Evolutionary conservation across 2,329 filamentous ascomycete species (phyloP).

Genomic region (Cucurbitaria berberidis): DNA sequence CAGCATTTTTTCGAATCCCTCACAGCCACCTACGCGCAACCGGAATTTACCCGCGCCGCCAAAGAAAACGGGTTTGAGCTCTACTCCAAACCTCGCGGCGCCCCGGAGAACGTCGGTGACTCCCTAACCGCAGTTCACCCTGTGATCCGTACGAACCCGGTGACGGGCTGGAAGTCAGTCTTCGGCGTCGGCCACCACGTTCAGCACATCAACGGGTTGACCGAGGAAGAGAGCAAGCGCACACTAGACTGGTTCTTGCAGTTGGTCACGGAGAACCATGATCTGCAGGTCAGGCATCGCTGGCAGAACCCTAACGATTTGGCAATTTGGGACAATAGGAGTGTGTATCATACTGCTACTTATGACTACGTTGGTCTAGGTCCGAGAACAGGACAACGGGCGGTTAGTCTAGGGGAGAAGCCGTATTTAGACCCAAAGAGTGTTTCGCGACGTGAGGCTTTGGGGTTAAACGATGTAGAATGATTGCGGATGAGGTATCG

Average conservation of each 20-base stretch:
- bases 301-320: slow-evolving; percentile 56
- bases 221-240: slow-evolving; percentile 51
- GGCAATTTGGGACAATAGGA: slow-evolving; percentile 71
- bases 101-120: slow-evolving; percentile 61
- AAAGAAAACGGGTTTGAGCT: slow-evolving; percentile 51
- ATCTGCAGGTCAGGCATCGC: slow-evolving; percentile 57
- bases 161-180: slow-evolving; percentile 52
- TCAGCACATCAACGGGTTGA: slow-evolving; percentile 53
- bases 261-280: slow-evolving; percentile 56
- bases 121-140: slow-evolving; percentile 61
- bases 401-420: slow-evolving; percentile 63
- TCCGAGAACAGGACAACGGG: slow-evolving; percentile 61
- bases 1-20: slow-evolving; percentile 57
- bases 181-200: slow-evolving; percentile 54
- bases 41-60: slow-evolving; percentile 50
- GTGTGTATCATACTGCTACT: slow-evolving; percentile 64
- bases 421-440: slow-evolving; percentile 63
- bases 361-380: slow-evolving; percentile 65
- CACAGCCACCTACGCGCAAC: slow-evolving; percentile 55
- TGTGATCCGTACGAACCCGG: slow-evolving; percentile 59
- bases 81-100: slow-evolving; percentile 57
- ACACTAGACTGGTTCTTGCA: slow-evolving; percentile 53
- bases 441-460: slow-evolving; percentile 53
- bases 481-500: background rate
- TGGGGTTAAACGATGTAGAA: background rate